Conservation (phyloP, 1,139 yeast species). For the Chernovozyma sophiae-reginae region DNA sequence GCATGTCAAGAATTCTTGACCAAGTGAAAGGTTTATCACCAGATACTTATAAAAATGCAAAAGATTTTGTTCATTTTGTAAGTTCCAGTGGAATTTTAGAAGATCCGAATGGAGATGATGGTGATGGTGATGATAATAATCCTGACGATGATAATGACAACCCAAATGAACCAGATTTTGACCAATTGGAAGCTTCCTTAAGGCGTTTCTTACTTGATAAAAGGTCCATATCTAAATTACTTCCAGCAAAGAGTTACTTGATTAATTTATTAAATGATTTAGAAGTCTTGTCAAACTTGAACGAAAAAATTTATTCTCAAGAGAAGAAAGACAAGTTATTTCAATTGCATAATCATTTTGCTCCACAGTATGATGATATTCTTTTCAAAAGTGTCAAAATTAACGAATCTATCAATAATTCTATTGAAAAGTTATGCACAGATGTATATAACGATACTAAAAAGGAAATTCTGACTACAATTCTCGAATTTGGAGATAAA, state of each 20-base stretch:
- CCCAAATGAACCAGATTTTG: slow-evolving; percentile 60
- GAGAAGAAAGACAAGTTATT: slow-evolving; percentile 43
- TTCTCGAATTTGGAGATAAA: slow-evolving; percentile 53
- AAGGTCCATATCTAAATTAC: slow-evolving; percentile 79
- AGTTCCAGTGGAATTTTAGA: slow-evolving; percentile 51
- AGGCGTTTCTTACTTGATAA: slow-evolving; percentile 86
- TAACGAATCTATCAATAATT: slow-evolving; percentile 54
- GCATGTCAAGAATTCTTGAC: slow-evolving; percentile 70
- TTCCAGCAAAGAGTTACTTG: slow-evolving; percentile 88
- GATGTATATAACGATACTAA: slow-evolving; percentile 61
- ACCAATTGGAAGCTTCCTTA: slow-evolving; percentile 76
- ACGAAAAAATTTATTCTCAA: slow-evolving; percentile 50
- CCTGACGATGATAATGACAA: slow-evolving; percentile 14
- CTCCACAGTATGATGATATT: slow-evolving; percentile 61
- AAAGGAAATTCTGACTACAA: slow-evolving; percentile 47
- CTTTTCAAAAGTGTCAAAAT: slow-evolving; percentile 50
- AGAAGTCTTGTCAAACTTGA: slow-evolving; percentile 53
- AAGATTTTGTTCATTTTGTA: slow-evolving; percentile 92
- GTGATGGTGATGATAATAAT: slow-evolving; percentile 34
- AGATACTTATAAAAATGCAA: slow-evolving; percentile 80
- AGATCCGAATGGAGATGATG: slow-evolving; percentile 24
- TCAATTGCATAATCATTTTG: slow-evolving; percentile 48
- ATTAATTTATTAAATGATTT: slow-evolving; percentile 67
- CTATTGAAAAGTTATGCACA: slow-evolving; percentile 60
- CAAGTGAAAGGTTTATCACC: slow-evolving; percentile 90